Evolutionary conservation across 2,329 filamentous ascomycete genomes (phyloP), one percentile per base, ranked within the genome.

Genomic region (Botrytis paeoniae): DNA sequence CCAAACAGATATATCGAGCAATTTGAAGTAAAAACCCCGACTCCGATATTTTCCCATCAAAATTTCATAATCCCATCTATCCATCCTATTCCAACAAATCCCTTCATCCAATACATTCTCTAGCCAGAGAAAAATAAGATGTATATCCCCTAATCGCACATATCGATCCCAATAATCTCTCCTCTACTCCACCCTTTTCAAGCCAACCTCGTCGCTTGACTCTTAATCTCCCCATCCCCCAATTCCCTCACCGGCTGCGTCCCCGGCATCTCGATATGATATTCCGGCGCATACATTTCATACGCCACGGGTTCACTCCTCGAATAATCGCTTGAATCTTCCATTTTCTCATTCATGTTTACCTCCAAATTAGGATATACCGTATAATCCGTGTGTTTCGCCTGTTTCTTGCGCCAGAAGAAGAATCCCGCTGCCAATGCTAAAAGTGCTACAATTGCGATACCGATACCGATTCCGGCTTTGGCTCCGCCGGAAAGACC

Each of bases 261-360:
- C 16, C n/a, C 61, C 18, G 39, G 16, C 61, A 64, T 54, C 51
- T 68, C 64, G 10, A 39, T 18, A 29, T 51, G 45, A 37, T 37
- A 10, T 37, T 66, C 68, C 39, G 54, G 68, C 39, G 68, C 68
- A 62, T 70, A 45, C 68, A 70, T 63, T 48, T 70, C 68, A 70
- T 62, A 43, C 22, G 57, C 16, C 22, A 43, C 20, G 1, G 12
- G 12, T 22, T 35, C 29, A 12, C 32, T 9, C 8, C 37, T n/a
- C 14, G 57, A 6, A 48, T 35, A 45, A 63, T 70, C 32, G 29
- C 35, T 18, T 22, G 57, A 45, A 7, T 22, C 32, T 12, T 12
- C 32, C 37, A 37, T n/a, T 20, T 37, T 60, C n/a, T 70, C 57
- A n/a, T 43, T 20, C 29, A 29, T 43, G 29, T 18, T 3, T 22